phyloP scores from a whole-genome alignment of 1,284 basidiomycete genomes.

The Tremellales sp. region DNA sequence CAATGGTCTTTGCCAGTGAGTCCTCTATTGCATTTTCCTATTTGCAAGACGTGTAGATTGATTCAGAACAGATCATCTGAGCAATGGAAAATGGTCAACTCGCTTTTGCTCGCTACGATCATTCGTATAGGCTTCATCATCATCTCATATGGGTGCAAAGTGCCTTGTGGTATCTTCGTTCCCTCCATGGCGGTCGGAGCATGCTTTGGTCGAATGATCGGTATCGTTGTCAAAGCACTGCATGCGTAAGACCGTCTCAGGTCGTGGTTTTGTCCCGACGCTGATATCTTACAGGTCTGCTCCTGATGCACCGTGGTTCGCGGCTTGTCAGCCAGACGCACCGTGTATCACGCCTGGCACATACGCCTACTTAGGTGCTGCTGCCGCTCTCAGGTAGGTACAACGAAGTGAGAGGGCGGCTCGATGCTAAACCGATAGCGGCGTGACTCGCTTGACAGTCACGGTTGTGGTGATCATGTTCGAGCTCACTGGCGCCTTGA shows the following conservation, averaged over 20 bases:
- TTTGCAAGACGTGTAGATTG: neutral
- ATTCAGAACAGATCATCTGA: constrained; percentile 61
- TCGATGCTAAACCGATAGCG: constrained; percentile 53
- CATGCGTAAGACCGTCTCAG: constrained; percentile 59
- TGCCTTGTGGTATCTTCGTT: constrained; percentile 95
- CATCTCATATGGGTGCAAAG: constrained; percentile 91
- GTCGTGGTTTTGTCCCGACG: neutral
- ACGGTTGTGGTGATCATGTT: constrained; percentile 99
- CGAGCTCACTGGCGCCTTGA: constrained; percentile 96
- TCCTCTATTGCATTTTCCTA: constrained; percentile 14
- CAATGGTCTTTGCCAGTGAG: constrained; percentile 90
- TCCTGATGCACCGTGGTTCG: constrained; percentile 78
- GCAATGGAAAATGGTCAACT: constrained; percentile 94
- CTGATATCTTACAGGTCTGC: constrained; percentile 60
- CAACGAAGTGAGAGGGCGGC: neutral
- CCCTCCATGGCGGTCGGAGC: constrained; percentile 98
- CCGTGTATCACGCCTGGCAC: constrained; percentile 99
- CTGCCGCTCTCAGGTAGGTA: constrained; percentile 79
- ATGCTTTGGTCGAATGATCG: constrained; percentile 91
- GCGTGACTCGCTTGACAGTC: constrained; percentile 94
- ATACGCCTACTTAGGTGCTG: constrained; percentile 91
- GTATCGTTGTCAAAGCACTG: constrained; percentile 89
- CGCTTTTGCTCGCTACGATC: constrained; percentile 84
- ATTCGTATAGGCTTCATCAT: constrained; percentile 83
- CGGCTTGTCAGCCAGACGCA: constrained; percentile 81